Percentiles rank a stretch among this genome's conserved stretches.
Evolutionary conservation across 106 monocot species (phyloP).

Genomic region (Allium fistulosum): DNA sequence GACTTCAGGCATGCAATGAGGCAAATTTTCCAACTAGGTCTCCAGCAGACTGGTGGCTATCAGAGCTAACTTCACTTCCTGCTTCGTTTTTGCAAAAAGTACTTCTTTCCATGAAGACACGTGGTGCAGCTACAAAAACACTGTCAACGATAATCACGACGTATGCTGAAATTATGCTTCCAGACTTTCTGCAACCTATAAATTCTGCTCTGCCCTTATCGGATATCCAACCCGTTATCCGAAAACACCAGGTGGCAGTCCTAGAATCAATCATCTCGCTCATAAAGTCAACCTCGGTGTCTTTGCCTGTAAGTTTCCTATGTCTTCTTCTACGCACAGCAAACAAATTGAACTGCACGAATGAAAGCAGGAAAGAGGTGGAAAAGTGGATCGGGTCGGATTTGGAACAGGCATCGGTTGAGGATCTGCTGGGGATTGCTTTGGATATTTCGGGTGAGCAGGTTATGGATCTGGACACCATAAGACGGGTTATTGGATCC

Average conservation of each 20-base stretch:
- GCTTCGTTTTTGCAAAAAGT: conserved; percentile 35
- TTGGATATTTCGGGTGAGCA: conserved; percentile 46
- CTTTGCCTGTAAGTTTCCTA: conserved; percentile 50
- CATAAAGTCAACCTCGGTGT: conserved; percentile 17
- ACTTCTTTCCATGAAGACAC: conserved; percentile 38
- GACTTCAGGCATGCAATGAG: conserved; percentile 45
- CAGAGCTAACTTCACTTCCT: conserved; percentile 36
- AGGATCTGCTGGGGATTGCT: conserved; percentile 48
- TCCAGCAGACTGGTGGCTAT: conserved; percentile 71
- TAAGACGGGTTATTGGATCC: conserved; percentile 35
- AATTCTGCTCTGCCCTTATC: conserved; percentile 15
- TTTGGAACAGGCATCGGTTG: conserved; percentile 45
- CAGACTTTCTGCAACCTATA: conserved; percentile 27
- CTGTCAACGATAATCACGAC: conserved; percentile 31
- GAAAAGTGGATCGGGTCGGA: conserved; percentile 32
- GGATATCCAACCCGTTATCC: background rate
- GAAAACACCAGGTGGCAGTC: conserved; percentile 16
- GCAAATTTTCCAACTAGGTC: conserved; percentile 41
- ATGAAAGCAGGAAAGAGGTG: conserved; percentile 29
- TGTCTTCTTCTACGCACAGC: conserved; percentile 69
- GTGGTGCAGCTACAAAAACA: conserved; percentile 26
- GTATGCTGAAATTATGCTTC: conserved; percentile 44
- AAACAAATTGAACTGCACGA: conserved; percentile 24
- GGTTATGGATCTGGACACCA: conserved; percentile 47
- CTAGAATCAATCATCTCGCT: conserved; percentile 38